Conservation (phyloP, 2,329 filamentous ascomycete genomes). For the Penicillium sclerotigenum region DNA sequence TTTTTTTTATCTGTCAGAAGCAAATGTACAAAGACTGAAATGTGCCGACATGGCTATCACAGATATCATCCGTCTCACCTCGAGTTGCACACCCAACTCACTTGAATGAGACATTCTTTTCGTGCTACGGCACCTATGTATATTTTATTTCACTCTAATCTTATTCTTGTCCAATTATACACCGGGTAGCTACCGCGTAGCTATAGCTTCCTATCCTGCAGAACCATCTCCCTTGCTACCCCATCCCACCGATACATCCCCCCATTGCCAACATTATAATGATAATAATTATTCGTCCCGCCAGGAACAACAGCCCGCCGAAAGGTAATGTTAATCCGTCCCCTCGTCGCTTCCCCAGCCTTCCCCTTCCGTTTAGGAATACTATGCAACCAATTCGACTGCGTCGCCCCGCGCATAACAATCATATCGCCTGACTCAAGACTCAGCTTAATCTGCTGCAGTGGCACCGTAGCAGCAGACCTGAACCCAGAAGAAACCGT, state of each 20-base stretch:
- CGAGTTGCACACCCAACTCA: neutral
- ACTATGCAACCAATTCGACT: slow-evolving; percentile 72
- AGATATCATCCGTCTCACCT: neutral
- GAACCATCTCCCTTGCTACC: slow-evolving; percentile 28
- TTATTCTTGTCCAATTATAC: neutral
- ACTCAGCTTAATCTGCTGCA: slow-evolving; percentile 48
- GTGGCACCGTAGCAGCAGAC: neutral
- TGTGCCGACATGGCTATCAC: neutral
- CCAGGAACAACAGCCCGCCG: slow-evolving; percentile 66
- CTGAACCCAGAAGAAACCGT: neutral
- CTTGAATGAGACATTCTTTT: neutral
- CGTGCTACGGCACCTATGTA: slow-evolving; percentile 8
- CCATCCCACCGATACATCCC: slow-evolving; percentile 67
- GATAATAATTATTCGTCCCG: slow-evolving; percentile 79
- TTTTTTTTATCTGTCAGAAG: slow-evolving; percentile 10
- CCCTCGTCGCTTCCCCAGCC: slow-evolving; percentile 54
- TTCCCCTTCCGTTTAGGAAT: slow-evolving; percentile 70
- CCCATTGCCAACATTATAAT: slow-evolving; percentile 74
- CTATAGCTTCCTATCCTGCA: neutral
- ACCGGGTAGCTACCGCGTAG: neutral
- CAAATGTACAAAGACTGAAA: slow-evolving; percentile 14
- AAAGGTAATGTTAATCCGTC: slow-evolving; percentile 75
- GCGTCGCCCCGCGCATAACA: slow-evolving; percentile 72
- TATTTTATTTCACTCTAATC: neutral
- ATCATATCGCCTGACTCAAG: slow-evolving; percentile 73